phyloP scores from a whole-genome alignment of 305 asterid genomes.

The Fraxinus angustifolia region DNA sequence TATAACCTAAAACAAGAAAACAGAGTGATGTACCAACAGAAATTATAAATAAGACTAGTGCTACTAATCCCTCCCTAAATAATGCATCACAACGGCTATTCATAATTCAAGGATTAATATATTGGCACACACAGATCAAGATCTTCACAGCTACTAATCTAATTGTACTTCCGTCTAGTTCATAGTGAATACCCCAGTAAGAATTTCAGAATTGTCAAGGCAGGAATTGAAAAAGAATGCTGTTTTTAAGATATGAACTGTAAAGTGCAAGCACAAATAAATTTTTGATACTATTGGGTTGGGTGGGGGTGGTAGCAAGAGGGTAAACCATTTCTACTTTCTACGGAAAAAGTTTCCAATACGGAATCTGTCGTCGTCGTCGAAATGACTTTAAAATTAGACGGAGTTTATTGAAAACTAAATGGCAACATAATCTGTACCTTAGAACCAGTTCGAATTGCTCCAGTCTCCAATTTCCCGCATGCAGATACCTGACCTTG shows the following conservation, averaged over 20 bases:
- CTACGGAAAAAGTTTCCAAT: neutral
- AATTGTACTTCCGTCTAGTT: neutral
- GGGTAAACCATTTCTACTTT: neutral
- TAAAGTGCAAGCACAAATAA: neutral
- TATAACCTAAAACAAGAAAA: neutral
- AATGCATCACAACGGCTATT: neutral
- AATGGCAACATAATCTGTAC: slow-evolving; percentile 33
- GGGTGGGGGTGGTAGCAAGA: neutral
- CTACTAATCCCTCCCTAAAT: neutral
- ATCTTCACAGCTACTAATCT: neutral
- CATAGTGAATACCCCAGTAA: neutral
- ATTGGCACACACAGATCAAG: neutral
- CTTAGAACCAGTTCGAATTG: slow-evolving; percentile 76
- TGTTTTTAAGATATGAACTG: neutral
- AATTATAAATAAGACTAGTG: neutral
- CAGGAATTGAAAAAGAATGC: neutral
- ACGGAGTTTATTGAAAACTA: slow-evolving; percentile 5
- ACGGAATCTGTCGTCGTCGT: neutral
- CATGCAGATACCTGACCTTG: slow-evolving; percentile 72
- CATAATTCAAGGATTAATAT: neutral
- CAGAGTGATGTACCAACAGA: neutral
- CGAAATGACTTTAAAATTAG: neutral
- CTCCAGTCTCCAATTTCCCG: slow-evolving; percentile 92
- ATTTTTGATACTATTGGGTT: neutral
- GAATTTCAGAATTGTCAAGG: neutral